Percentiles rank a stretch among this genome's conserved stretches.
phyloP scores from a whole-genome alignment of 1,284 basidiomycete genomes.

The Bjerkandera adusta region DNA sequence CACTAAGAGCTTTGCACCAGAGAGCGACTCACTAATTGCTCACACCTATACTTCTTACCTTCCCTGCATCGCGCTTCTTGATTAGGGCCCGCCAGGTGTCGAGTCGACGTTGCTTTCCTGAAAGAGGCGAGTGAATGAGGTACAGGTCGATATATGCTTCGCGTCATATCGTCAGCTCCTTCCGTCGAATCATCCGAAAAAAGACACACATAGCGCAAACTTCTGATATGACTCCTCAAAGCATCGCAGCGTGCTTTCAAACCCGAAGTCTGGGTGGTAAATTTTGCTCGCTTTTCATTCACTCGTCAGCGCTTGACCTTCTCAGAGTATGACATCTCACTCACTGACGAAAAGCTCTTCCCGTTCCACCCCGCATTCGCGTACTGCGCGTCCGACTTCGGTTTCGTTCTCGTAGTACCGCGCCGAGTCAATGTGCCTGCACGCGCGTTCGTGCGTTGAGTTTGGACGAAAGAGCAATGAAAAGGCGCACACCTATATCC shows the following conservation, averaged over 20 bases:
- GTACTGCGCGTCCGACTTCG: conserved; percentile 11
- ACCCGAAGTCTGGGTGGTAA: conserved; percentile 33
- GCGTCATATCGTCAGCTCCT: too few species aligned
- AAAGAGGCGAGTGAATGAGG: conserved; percentile 49
- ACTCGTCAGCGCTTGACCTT: neutral
- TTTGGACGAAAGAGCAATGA: neutral
- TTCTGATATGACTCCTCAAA: conserved; percentile 40
- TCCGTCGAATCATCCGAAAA: too few species aligned
- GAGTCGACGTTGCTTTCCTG: conserved; percentile 38
- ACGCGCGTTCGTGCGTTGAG: neutral
- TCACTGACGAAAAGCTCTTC: conserved; percentile 15
- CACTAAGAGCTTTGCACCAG: too few species aligned
- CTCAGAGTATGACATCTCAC: neutral
- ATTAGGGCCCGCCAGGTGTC: conserved; percentile 42
- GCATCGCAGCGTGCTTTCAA: conserved; percentile 34
- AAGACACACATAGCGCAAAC: conserved; percentile 35
- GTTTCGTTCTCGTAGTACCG: conserved; percentile 15
- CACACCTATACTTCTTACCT: conserved; percentile 51
- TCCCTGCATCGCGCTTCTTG: conserved; percentile 42
- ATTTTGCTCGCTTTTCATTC: conserved; percentile 42
- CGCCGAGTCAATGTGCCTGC: conserved; percentile 15
- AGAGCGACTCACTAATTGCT: conserved; percentile 47
- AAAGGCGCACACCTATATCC: conserved; percentile 9
- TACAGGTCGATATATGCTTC: conserved; percentile 53
- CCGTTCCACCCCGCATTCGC: conserved; percentile 9